phyloP scores from a whole-genome alignment of 1,284 basidiomycete genomes.

The Tilletia indica region DNA sequence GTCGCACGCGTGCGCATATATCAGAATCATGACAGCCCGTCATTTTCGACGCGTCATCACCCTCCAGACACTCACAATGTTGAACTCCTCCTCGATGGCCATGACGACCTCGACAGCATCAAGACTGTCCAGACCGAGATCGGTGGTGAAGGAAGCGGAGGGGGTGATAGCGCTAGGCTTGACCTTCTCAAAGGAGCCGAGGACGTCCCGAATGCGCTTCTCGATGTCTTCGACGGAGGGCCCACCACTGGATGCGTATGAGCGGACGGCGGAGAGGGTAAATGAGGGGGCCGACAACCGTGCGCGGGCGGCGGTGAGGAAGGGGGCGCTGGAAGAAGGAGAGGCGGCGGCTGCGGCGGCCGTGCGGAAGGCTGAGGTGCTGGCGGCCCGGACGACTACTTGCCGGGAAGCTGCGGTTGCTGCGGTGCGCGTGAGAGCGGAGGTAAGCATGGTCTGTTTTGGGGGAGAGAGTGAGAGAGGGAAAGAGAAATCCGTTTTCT shows the following conservation, averaged over 20 bases:
- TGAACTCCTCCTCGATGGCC: conserved; percentile 94
- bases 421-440: conserved; percentile 1
- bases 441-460: not conserved
- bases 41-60: not conserved
- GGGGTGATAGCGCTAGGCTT: conserved; percentile 76
- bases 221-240: conserved; percentile 76
- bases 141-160: conserved; percentile 74
- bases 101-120: conserved; percentile 98
- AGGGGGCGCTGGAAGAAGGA: conserved; percentile 30
- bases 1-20: not conserved
- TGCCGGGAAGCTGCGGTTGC: conserved; percentile 28
- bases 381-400: conserved; percentile 8
- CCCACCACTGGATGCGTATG: conserved; percentile 74
- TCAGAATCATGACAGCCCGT: not conserved
- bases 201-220: conserved; percentile 77
- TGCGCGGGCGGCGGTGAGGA: conserved; percentile 21
- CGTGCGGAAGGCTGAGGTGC: not conserved
- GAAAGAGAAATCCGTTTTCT: too few species aligned
- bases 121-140: conserved; percentile 93
- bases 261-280: conserved; percentile 35
- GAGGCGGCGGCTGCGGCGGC: conserved; percentile 22
- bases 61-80: conserved; percentile 40
- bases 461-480: too few species aligned
- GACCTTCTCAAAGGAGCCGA: conserved; percentile 95
- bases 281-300: conserved; percentile 24